Conservation (phyloP, 495 filamentous ascomycete genomes). For the Hypoxylon fuscum region DNA sequence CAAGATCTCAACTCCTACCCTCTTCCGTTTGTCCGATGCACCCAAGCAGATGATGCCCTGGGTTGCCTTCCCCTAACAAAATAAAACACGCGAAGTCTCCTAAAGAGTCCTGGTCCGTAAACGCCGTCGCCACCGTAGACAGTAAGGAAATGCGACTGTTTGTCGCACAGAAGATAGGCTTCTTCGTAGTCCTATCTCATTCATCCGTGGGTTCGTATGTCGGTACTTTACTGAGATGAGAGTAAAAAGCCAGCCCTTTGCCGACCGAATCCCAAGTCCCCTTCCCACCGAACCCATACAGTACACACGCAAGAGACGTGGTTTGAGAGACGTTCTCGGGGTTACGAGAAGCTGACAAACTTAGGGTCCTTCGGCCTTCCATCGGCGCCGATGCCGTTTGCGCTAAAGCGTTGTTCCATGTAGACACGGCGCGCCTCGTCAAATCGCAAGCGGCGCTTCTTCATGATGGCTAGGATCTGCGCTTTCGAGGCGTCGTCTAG, state of each 20-base stretch:
- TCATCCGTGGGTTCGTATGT: neutral
- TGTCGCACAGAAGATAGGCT: constrained; percentile 20
- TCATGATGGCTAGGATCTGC: constrained; percentile 90
- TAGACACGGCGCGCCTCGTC: constrained; percentile 90
- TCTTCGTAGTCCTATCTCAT: constrained; percentile 1
- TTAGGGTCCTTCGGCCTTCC: constrained; percentile 91
- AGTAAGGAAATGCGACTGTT: constrained; percentile 19
- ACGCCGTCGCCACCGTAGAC: constrained; percentile 20
- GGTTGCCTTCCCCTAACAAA: neutral
- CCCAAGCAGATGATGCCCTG: neutral
- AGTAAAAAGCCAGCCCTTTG: neutral
- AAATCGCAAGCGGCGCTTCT: constrained; percentile 74
- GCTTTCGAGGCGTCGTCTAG: constrained; percentile 80
- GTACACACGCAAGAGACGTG: constrained; percentile 18
- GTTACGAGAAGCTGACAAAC: constrained; percentile 88
- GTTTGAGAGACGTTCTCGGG: neutral
- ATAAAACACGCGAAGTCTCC: neutral
- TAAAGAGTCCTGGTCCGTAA: constrained; percentile 14
- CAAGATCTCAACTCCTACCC: neutral
- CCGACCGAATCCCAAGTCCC: constrained; percentile 8
- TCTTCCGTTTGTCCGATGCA: too few relatives aligned
- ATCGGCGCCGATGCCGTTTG: constrained; percentile 87
- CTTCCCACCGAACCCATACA: constrained; percentile 6
- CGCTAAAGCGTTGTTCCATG: constrained; percentile 82
- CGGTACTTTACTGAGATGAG: neutral